Evolutionary conservation across 169 alveolate species (phyloP).

Genomic region (Plasmodium berghei): DNA sequence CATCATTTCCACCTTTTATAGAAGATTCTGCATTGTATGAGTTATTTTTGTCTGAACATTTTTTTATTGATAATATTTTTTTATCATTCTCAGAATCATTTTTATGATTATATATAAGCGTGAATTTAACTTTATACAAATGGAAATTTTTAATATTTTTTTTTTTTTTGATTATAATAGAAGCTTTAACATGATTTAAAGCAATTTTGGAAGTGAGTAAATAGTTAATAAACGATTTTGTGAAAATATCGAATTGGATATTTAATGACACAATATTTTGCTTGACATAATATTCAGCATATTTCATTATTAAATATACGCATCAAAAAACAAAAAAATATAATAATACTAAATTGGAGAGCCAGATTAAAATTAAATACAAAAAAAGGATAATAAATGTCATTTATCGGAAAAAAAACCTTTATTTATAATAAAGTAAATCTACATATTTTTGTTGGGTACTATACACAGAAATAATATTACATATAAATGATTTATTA

Average conservation of each 20-base stretch:
- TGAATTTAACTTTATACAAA: slow-evolving; percentile 47
- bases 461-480: too few relatives aligned
- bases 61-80: background rate
- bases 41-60: background rate
- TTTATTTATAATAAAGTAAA: too few relatives aligned
- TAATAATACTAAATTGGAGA: background rate
- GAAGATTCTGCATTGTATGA: background rate
- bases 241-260: slow-evolving; percentile 9
- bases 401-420: too few relatives aligned
- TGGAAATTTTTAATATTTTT: slow-evolving; percentile 14
- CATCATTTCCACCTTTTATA: background rate
- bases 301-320: slow-evolving; percentile 20
- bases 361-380: too few relatives aligned
- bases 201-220: slow-evolving; percentile 20
- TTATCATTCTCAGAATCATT: background rate
- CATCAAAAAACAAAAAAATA: background rate
- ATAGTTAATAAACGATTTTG: slow-evolving; percentile 39
- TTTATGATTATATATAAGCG: slow-evolving; percentile 14
- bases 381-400: too few relatives aligned
- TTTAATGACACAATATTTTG: slow-evolving; percentile 59
- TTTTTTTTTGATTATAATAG: slow-evolving; percentile 34
- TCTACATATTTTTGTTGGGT: too few relatives aligned
- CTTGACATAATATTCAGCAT: slow-evolving; percentile 61
- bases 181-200: slow-evolving; percentile 26
- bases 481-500: too few relatives aligned